Conservation (phyloP, 1,284 basidiomycete genomes). For the Prillingera fragicola region DNA sequence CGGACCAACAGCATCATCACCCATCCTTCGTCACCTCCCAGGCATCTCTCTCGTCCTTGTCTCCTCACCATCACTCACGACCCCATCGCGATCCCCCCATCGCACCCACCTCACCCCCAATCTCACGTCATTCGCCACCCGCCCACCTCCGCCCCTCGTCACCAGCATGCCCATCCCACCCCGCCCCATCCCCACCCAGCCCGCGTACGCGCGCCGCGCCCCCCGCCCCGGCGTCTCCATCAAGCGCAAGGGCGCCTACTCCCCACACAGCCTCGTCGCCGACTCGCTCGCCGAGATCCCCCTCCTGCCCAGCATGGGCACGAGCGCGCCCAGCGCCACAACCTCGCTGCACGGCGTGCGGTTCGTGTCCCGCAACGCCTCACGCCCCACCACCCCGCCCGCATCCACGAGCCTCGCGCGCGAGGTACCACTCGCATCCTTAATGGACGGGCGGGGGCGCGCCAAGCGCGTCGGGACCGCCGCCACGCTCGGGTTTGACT, state of each 20-base stretch:
- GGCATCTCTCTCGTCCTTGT: too few species aligned
- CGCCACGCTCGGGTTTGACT: constrained; percentile 39
- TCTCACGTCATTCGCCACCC: not conserved
- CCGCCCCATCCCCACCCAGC: constrained; percentile 27
- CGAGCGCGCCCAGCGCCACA: constrained; percentile 5
- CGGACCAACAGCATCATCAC: too few species aligned
- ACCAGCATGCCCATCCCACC: constrained; percentile 36
- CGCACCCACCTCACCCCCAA: not conserved
- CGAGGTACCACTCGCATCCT: constrained; percentile 10
- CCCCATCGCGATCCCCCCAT: not conserved
- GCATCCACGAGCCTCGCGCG: not conserved
- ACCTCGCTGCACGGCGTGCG: constrained; percentile 12
- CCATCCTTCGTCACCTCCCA: too few species aligned
- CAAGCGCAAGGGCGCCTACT: constrained; percentile 16
- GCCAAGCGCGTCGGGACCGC: constrained; percentile 39
- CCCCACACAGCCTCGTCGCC: constrained; percentile 10
- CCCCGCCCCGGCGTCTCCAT: constrained; percentile 22
- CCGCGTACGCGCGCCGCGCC: constrained; percentile 9
- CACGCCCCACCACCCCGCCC: not conserved
- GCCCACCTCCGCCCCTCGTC: not conserved
- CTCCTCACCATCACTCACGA: too few species aligned
- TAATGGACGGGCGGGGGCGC: constrained; percentile 34
- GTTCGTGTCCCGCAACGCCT: constrained; percentile 1
- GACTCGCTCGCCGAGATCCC: constrained; percentile 37
- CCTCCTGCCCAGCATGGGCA: constrained; percentile 15